phyloP scores from a whole-genome alignment of 2,329 filamentous ascomycete species.

The Phyllachora maydis region DNA sequence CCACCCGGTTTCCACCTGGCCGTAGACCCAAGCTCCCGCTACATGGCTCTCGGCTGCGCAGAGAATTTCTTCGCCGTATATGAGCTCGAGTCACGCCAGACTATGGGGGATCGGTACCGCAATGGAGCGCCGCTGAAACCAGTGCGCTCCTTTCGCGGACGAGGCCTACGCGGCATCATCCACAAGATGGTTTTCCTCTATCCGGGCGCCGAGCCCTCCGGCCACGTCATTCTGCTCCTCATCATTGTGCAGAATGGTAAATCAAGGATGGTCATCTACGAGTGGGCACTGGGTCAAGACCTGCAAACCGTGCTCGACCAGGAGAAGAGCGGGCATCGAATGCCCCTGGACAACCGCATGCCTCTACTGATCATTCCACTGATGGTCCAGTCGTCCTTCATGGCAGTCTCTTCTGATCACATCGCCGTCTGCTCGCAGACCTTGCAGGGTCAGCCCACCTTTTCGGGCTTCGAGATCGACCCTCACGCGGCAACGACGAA shows the following conservation, averaged over 20 bases:
- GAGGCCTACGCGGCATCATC: constrained; percentile 48
- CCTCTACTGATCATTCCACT: constrained; percentile 55
- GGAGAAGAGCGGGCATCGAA: constrained; percentile 24
- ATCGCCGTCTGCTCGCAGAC: constrained; percentile 35
- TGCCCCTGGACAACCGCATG: constrained; percentile 31
- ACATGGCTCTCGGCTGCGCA: constrained; percentile 48
- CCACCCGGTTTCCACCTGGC: constrained; percentile 47
- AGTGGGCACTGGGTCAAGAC: constrained; percentile 34
- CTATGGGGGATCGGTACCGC: constrained; percentile 27
- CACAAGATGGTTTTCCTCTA: constrained; percentile 74
- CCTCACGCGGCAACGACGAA: constrained; percentile 19
- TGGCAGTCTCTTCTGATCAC: constrained; percentile 39
- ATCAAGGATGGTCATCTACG: constrained; percentile 33
- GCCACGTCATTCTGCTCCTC: constrained; percentile 59
- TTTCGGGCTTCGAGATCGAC: constrained; percentile 20
- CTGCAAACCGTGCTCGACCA: constrained; percentile 21
- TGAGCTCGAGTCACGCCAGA: constrained; percentile 36
- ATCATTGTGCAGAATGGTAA: constrained; percentile 26
- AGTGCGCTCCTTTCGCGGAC: constrained; percentile 24
- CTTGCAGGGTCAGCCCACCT: constrained; percentile 27
- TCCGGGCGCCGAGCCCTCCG: constrained; percentile 41
- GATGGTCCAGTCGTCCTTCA: constrained; percentile 47
- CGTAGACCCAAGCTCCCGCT: constrained; percentile 55
- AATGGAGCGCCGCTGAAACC: constrained; percentile 27
- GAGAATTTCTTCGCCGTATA: constrained; percentile 53